phyloP scores from a whole-genome alignment of 192 early-diverging fungal species.

The Coemansia sp. region DNA sequence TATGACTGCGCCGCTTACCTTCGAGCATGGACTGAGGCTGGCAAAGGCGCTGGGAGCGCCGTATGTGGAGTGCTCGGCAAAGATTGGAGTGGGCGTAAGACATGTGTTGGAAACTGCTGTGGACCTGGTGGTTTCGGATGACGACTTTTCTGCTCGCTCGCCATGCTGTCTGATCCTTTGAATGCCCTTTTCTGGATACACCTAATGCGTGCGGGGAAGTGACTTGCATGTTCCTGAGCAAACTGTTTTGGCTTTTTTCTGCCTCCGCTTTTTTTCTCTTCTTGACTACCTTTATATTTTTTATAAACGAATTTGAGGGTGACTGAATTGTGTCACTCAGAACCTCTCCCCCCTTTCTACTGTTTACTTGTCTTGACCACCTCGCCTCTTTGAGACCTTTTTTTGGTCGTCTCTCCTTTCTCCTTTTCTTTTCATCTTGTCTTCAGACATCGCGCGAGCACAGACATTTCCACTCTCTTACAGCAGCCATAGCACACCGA shows the following conservation, averaged over 20 bases:
- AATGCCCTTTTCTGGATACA: neutral
- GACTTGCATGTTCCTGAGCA: neutral
- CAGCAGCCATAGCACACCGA: neutral
- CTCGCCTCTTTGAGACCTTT: neutral
- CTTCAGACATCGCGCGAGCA: neutral
- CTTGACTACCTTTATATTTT: neutral
- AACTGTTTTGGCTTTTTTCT: neutral
- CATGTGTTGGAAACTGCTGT: slow-evolving; percentile 58
- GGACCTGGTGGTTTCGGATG: slow-evolving; percentile 40
- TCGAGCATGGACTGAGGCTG: slow-evolving; percentile 60
- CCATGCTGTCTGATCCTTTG: slow-evolving; percentile 36
- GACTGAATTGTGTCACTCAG: slow-evolving; percentile 1
- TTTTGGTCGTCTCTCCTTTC: slow-evolving; percentile 3
- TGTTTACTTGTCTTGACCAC: neutral
- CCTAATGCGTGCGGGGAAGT: neutral
- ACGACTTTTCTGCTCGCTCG: slow-evolving; percentile 2
- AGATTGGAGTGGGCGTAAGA: slow-evolving; percentile 18
- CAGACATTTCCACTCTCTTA: neutral
- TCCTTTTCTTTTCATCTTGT: neutral
- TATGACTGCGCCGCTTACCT: slow-evolving; percentile 5
- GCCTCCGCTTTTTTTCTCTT: neutral
- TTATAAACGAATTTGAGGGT: neutral
- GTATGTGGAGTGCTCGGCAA: slow-evolving; percentile 82
- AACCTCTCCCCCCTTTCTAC: slow-evolving; percentile 1
- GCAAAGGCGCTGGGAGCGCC: slow-evolving; percentile 65